A percentile compares a stretch with the other conserved stretches of the same genome.
These are phyloP conservation scores for Mangifera indica DNA, from an alignment of 345 rosid genomes.

Conservation along the genomic window DNA sequence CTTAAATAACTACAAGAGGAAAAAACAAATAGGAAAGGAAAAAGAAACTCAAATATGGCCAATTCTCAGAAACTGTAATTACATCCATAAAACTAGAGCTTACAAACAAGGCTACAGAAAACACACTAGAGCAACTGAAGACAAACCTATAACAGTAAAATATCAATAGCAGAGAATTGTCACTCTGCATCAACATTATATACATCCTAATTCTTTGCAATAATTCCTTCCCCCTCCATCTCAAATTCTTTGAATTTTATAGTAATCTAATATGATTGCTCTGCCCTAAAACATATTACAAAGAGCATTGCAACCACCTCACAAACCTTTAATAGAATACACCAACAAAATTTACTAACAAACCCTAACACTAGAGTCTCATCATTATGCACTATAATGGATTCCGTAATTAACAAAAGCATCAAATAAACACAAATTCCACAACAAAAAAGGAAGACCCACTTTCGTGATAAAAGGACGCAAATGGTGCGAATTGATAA, in stretches of 20 bases:
- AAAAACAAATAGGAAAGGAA: neutral
- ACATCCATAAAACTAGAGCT: neutral
- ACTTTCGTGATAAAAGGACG: constrained; percentile 74
- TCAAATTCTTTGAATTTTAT: neutral
- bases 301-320: neutral
- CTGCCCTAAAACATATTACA: neutral
- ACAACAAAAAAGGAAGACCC: constrained; percentile 36
- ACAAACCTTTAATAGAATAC: neutral
- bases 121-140: neutral
- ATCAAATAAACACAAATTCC: neutral
- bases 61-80: neutral
- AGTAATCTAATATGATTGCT: neutral
- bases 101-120: neutral
- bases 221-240: neutral
- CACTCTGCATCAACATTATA: neutral
- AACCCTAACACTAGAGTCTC: neutral
- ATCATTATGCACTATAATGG: neutral
- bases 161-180: neutral
- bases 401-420: neutral
- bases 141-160: neutral
- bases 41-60: neutral
- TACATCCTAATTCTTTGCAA: neutral
- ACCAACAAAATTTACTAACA: neutral
- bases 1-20: neutral
- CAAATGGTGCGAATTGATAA: constrained; percentile 64